Conservation (phyloP, 2,329 filamentous ascomycete species). For the Ceratocystis diversiconidia region DNA sequence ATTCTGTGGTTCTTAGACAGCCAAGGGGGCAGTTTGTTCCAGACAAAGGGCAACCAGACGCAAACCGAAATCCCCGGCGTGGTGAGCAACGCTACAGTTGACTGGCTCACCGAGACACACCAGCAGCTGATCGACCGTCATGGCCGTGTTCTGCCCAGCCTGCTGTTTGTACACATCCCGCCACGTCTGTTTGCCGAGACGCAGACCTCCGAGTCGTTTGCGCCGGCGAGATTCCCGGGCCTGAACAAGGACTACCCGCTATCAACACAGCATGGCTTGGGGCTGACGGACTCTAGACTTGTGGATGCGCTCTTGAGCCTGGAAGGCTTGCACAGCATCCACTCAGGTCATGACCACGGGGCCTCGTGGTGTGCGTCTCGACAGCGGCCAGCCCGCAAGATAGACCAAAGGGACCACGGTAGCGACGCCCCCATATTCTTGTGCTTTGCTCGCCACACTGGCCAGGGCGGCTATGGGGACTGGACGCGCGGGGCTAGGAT, state of each 20-base stretch:
- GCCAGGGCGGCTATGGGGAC: conserved; percentile 55
- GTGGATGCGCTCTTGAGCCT: conserved; percentile 36
- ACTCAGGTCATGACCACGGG: conserved; percentile 44
- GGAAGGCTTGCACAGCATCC: conserved; percentile 33
- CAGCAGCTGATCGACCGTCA: conserved; percentile 8
- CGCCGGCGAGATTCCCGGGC: conserved; percentile 27
- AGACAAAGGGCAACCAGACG: neutral
- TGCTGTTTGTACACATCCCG: conserved; percentile 38
- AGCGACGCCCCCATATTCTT: conserved; percentile 26
- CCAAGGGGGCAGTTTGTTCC: conserved; percentile 34
- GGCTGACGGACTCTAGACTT: conserved; percentile 33
- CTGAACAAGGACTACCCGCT: conserved; percentile 22
- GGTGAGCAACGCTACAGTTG: conserved; percentile 11
- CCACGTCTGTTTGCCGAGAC: conserved; percentile 23
- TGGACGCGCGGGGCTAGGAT: conserved; percentile 49
- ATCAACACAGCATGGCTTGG: conserved; percentile 24
- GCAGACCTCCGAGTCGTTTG: conserved; percentile 19
- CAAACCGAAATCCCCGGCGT: conserved; percentile 9
- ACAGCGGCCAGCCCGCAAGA: conserved; percentile 21
- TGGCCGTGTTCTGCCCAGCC: conserved; percentile 27
- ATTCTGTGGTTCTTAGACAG: conserved; percentile 63
- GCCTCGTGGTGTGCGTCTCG: conserved; percentile 31
- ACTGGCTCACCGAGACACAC: conserved; percentile 13
- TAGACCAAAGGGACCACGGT: conserved; percentile 25
- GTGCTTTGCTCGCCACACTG: conserved; percentile 51